These are phyloP conservation scores for Talaromyces ruber DNA, from an alignment of 495 filamentous ascomycete genomes.

Conservation along the genomic window DNA sequence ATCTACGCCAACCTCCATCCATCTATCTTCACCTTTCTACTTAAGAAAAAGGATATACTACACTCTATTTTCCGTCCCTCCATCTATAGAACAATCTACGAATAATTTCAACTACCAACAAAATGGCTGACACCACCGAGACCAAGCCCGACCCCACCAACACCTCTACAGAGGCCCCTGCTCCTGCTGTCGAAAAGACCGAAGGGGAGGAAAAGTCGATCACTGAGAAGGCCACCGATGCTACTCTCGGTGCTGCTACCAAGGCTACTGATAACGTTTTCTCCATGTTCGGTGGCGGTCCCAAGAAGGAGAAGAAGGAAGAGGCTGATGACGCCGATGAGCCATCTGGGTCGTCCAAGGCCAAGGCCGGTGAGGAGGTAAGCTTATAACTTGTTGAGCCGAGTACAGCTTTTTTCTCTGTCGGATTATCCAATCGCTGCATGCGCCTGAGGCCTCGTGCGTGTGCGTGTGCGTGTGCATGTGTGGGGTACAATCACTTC, in stretches of 20 bases:
- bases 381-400: conserved; percentile 7
- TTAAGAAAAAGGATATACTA: not conserved
- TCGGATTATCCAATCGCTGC: not conserved
- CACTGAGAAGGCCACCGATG: conserved; percentile 29
- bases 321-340: conserved; percentile 72
- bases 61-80: not conserved
- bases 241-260: conserved; percentile 39
- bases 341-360: conserved; percentile 79
- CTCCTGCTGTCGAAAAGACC: conserved; percentile 12
- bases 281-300: conserved; percentile 94
- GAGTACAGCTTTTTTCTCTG: conserved; percentile 11
- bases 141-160: conserved; percentile 42
- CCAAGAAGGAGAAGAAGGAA: conserved; percentile 76
- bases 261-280: conserved; percentile 72
- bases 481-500: not conserved
- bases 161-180: conserved; percentile 20
- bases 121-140: conserved; percentile 40
- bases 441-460: not conserved
- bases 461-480: too few species aligned
- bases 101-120: not conserved
- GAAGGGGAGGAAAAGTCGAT: conserved; percentile 27
- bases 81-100: not conserved
- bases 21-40: not conserved
- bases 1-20: not conserved
- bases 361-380: conserved; percentile 52